Evolutionary conservation across 352 stramenopile species (phyloP).

Genomic region (Lagenidium giganteum): DNA sequence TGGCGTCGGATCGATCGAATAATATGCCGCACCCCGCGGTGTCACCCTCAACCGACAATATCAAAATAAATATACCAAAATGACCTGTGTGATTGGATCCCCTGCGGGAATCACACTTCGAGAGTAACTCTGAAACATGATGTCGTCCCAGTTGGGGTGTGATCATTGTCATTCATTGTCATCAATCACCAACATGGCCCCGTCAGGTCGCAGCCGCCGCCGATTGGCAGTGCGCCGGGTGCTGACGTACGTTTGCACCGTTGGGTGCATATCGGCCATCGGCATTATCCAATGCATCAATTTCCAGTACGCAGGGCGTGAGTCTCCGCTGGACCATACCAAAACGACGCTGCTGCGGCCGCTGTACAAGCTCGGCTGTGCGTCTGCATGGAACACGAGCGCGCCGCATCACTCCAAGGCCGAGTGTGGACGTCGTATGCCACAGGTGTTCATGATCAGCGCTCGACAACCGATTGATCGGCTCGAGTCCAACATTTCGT

Average conservation of each 20-base stretch:
- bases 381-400: background rate
- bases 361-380: slow-evolving; percentile 1
- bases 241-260: too few species aligned
- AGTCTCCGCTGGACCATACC: slow-evolving; percentile 6
- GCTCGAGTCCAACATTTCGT: background rate
- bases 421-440: background rate
- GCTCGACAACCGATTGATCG: slow-evolving; percentile 2
- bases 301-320: slow-evolving; percentile 2
- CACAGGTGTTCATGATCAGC: slow-evolving; percentile 5
- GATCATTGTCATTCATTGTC: too few species aligned
- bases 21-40: too few species aligned
- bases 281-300: slow-evolving; percentile 2
- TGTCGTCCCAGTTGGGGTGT: too few species aligned
- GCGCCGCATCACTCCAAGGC: background rate
- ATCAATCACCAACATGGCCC: too few species aligned
- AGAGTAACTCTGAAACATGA: too few species aligned
- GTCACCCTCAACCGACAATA: background rate
- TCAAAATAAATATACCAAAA: background rate
- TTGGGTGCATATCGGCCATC: too few species aligned
- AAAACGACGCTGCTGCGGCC: slow-evolving; percentile 10
- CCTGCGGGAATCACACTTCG: too few species aligned
- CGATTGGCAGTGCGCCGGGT: too few species aligned
- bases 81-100: too few species aligned
- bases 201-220: too few species aligned
- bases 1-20: too few species aligned